These are phyloP conservation scores for Phytophthora tubulina DNA, from an alignment of 352 stramenopile species.

Conservation along the genomic window DNA sequence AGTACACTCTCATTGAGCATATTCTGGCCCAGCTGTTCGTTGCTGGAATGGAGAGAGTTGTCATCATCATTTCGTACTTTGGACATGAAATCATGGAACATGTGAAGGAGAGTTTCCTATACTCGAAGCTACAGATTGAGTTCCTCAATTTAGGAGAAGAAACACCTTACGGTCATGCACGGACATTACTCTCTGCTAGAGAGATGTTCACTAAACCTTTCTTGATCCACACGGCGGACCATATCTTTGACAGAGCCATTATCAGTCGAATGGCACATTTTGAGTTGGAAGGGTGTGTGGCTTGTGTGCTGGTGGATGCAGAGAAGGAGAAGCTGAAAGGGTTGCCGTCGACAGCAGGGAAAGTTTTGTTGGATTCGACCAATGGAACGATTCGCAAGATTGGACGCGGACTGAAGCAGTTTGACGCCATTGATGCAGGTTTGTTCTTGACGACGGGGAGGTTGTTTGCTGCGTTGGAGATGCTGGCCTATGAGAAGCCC, in stretches of 20 bases:
- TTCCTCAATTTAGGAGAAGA: constrained; percentile 88
- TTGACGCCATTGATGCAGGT: constrained; percentile 82
- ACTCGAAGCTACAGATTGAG: constrained; percentile 82
- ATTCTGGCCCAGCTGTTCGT: constrained; percentile 85
- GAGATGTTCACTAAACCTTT: constrained; percentile 87
- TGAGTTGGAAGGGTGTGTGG: constrained; percentile 73
- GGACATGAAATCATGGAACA: constrained; percentile 85
- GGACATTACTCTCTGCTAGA: constrained; percentile 76
- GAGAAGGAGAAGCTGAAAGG: constrained; percentile 68
- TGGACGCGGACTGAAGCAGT: constrained; percentile 72
- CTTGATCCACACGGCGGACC: constrained; percentile 87
- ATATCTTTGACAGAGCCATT: constrained; percentile 86
- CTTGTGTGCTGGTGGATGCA: constrained; percentile 81
- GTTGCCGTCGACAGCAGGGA: constrained; percentile 71
- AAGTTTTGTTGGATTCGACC: constrained; percentile 63
- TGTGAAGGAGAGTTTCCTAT: constrained; percentile 80
- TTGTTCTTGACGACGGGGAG: constrained; percentile 76
- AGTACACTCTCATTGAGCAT: constrained; percentile 86
- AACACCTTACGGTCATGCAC: constrained; percentile 76
- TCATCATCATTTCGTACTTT: constrained; percentile 89
- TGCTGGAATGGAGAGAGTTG: constrained; percentile 82
- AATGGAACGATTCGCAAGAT: constrained; percentile 71
- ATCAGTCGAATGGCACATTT: constrained; percentile 76
- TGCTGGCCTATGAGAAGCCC: constrained; percentile 85
- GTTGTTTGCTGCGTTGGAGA: constrained; percentile 85